Evolutionary conservation across 2,329 filamentous ascomycete genomes (phyloP).

Genomic region (Botrytis elliptica): DNA sequence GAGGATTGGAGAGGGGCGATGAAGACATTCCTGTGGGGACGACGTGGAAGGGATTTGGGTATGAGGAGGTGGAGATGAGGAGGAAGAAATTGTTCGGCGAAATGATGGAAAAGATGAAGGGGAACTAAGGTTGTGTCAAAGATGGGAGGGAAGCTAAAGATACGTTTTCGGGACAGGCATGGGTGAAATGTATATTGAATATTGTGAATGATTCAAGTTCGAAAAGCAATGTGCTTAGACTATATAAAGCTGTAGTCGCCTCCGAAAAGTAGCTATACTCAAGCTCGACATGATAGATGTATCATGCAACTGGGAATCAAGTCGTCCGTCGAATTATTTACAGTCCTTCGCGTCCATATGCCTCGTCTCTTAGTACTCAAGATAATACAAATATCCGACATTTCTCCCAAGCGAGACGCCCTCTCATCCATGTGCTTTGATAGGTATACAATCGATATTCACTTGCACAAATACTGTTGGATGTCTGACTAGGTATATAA

Average conservation of each 20-base stretch:
- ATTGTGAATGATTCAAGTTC: neutral
- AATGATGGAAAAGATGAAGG: conserved; percentile 1
- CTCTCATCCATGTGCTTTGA: neutral
- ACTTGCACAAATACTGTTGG: neutral
- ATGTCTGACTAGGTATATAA: neutral
- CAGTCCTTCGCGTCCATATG: no score
- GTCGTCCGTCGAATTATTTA: neutral
- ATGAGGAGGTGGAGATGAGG: neutral
- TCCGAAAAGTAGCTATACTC: neutral
- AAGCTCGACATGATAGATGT: neutral
- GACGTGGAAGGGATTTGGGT: conserved; percentile 1
- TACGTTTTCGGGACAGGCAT: neutral
- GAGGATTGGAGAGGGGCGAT: conserved; percentile 26
- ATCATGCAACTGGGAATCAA: neutral
- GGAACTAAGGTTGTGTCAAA: neutral
- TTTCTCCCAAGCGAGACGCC: no score
- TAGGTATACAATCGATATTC: neutral
- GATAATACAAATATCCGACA: neutral
- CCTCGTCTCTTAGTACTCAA: neutral
- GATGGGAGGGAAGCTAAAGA: neutral
- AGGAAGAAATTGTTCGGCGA: conserved; percentile 8
- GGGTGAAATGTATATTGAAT: neutral
- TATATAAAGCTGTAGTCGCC: neutral
- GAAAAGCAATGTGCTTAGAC: neutral
- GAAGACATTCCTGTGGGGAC: conserved; percentile 30